Evolutionary conservation across 2,329 filamentous ascomycete species (phyloP).

Genomic region (Colletotrichum spinosum): DNA sequence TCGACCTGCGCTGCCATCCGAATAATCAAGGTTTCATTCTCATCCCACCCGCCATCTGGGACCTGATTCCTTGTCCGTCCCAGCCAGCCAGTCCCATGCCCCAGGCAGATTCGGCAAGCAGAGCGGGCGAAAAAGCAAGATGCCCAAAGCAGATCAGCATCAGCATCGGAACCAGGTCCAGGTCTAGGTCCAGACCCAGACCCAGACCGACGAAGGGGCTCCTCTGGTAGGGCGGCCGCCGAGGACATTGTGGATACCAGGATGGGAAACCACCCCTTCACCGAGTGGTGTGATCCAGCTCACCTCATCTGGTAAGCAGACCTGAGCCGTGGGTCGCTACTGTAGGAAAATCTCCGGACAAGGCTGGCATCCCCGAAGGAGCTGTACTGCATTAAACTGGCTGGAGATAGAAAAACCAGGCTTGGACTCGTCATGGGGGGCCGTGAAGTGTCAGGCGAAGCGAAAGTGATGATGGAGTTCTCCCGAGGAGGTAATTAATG

Average conservation of each 20-base stretch:
- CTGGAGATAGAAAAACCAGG: slow-evolving; percentile 2
- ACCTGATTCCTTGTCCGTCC: slow-evolving; percentile 1
- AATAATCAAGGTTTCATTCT: background rate
- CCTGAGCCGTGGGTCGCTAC: background rate
- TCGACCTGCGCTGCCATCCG: too few species aligned
- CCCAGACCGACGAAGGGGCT: slow-evolving; percentile 8
- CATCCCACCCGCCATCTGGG: background rate
- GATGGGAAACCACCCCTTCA: background rate
- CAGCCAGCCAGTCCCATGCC: slow-evolving; percentile 6
- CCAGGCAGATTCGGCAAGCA: slow-evolving; percentile 25
- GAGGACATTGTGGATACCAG: background rate
- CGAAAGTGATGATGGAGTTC: background rate
- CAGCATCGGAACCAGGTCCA: background rate
- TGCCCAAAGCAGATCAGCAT: background rate
- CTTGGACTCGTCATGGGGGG: too few species aligned
- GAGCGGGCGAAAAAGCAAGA: slow-evolving; percentile 10
- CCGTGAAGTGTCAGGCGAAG: too few species aligned
- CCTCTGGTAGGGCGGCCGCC: background rate
- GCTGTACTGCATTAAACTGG: slow-evolving; percentile 6
- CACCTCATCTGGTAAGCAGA: background rate
- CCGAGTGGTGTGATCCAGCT: background rate
- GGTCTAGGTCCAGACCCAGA: background rate
- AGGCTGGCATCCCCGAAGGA: slow-evolving; percentile 6
- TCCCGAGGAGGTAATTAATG: background rate
- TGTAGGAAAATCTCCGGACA: background rate